Evolutionary conservation across 108 stramenopile genomes (phyloP).

Genomic region (Epithemia pelagica): DNA sequence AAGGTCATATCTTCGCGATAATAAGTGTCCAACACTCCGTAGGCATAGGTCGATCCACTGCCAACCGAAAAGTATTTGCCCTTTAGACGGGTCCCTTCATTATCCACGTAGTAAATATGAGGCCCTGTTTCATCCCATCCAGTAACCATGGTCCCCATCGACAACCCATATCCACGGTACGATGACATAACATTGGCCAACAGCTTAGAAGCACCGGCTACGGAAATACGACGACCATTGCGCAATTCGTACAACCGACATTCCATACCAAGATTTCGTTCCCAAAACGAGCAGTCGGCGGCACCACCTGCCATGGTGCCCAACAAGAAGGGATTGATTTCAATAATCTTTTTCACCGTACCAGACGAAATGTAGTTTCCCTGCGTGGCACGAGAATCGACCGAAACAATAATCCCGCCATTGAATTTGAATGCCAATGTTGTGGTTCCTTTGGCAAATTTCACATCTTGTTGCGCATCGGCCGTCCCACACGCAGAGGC

Average conservation of each 20-base stretch:
- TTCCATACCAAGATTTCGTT: conserved; percentile 94
- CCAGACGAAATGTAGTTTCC: conserved; percentile 96
- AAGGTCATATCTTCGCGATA: conserved; percentile 93
- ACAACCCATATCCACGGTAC: conserved; percentile 97
- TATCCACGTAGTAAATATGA: conserved; percentile 99
- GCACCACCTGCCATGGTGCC: conserved; percentile 99
- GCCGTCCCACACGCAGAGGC: conserved; percentile 79
- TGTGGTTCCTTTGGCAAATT: conserved; percentile 98
- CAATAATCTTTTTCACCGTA: conserved; percentile 98
- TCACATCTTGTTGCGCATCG: conserved; percentile 71
- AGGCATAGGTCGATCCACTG: conserved; percentile 98
- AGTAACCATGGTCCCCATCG: conserved; percentile 98
- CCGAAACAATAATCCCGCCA: conserved; percentile 89
- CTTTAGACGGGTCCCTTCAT: conserved; percentile 96
- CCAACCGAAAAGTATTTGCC: conserved; percentile 98
- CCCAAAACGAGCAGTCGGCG: conserved; percentile 99
- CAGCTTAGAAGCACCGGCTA: conserved; percentile 96
- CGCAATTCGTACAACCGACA: conserved; percentile 96
- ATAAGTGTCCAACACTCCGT: conserved; percentile 96
- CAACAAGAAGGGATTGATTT: conserved; percentile 98
- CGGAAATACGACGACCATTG: conserved; percentile 96
- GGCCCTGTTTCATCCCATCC: conserved; percentile 99
- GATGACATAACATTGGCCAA: conserved; percentile 94
- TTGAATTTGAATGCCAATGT: conserved; percentile 99
- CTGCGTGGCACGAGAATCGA: conserved; percentile 98